Conservation (phyloP, 768 basidiomycete genomes). For the Coprinopsis sp. region DNA sequence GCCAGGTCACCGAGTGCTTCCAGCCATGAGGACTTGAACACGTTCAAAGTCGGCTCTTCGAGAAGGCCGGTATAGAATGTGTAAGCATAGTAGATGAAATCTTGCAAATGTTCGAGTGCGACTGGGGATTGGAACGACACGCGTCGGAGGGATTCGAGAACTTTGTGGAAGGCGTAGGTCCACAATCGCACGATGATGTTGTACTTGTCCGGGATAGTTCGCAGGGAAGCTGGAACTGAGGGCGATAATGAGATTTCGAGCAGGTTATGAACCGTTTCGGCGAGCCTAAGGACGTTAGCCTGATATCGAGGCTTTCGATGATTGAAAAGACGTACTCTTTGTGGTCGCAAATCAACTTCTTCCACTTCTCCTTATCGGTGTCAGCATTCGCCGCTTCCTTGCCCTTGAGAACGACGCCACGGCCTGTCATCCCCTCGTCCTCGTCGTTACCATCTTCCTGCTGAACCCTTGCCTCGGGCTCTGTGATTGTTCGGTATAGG, state of each 20-base stretch:
- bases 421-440: constrained; percentile 41
- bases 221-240: constrained; percentile 80
- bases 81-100: constrained; percentile 94
- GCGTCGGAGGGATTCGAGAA: constrained; percentile 86
- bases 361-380: constrained; percentile 72
- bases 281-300: constrained; percentile 50
- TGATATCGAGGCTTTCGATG: constrained; percentile 8
- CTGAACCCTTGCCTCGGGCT: constrained; percentile 72
- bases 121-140: constrained; percentile 65
- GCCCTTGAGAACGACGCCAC: constrained; percentile 37
- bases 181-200: constrained; percentile 93
- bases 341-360: constrained; percentile 68
- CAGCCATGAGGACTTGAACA: constrained; percentile 84
- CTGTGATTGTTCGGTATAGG: constrained; percentile 78
- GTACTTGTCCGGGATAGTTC: constrained; percentile 88
- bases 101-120: constrained; percentile 88
- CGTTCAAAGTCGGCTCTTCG: constrained; percentile 68
- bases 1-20: constrained; percentile 97
- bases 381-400: constrained; percentile 48
- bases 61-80: constrained; percentile 87
- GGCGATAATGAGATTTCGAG: constrained; percentile 83
- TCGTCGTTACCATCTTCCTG: constrained; percentile 54
- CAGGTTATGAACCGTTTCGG: constrained; percentile 86
- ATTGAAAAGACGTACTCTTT: constrained; percentile 60
- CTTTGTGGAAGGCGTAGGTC: constrained; percentile 85